Evolutionary conservation across 768 basidiomycete genomes (phyloP), one percentile per base, ranked within the genome.

Genomic region (Obba rivulosa): DNA sequence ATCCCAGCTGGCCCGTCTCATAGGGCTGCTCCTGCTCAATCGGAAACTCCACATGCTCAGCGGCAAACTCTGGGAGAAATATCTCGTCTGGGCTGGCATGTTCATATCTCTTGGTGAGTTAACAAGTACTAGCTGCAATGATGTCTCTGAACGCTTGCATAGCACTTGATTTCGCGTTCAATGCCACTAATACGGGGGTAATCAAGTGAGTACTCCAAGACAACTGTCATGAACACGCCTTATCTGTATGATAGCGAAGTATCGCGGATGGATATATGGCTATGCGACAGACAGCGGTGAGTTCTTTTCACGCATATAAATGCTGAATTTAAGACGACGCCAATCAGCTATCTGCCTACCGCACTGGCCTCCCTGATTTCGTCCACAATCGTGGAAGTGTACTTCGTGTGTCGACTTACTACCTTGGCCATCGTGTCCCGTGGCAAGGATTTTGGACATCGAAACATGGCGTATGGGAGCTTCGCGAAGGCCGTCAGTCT

Each of bases 81-180:
- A 57, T 40, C 21, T 53, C 5, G 56, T 68, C 36, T 66, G 66
- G 43, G 51, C 52, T 3, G 65, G 62, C 50, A 55, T 74, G 2
- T 34, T 67, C 3, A 44, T 66, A 18, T 65, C 58, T 0, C 49
- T 71, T 18, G 72, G 75, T 76, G 54, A 28, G 68, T 52, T 23
- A 34, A 14, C 18, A 34, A 21, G 4, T 28, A n/a, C 35, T 39
- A n/a, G 18, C n/a, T 17, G 22, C 3, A 11, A 25, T 39, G 40
- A n/a, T 22, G 2, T 25, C 10, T 10, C 16, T 25, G 34, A 23
- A 46, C 20, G 38, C 17, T 36, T 40, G 8, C 43, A 10, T 41
- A 76, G 75, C 50, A 1, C 63, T 75, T 23, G 63, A 71, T 20
- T 68, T 76, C 55, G 66, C 67, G 9, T 64, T 66, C 43, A 71